Conservation (phyloP, 1,139 yeast species). For the Pichia sp. region DNA sequence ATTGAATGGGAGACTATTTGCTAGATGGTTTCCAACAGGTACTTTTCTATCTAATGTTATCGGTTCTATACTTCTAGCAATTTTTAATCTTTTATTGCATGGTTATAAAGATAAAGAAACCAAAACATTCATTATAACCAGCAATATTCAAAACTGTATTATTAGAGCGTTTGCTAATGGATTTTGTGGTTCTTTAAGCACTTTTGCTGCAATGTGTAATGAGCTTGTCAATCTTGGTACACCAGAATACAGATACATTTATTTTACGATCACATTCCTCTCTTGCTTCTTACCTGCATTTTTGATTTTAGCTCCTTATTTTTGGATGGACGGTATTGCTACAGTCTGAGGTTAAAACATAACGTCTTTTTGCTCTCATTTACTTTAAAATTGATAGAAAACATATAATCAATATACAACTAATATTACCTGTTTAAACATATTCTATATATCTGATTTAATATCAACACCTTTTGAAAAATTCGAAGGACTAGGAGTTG, state of each 20-base stretch:
- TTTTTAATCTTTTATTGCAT: conserved; percentile 46
- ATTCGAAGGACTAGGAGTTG: background rate
- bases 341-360: no score
- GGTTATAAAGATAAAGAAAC: conserved; percentile 28
- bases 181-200: conserved; percentile 68
- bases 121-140: conserved; percentile 28
- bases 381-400: no score
- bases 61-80: conserved; percentile 51
- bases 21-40: conserved; percentile 53
- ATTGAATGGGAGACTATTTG: conserved; percentile 21
- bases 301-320: no score
- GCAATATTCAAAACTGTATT: conserved; percentile 40
- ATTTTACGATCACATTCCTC: background rate
- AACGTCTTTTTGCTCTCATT: no score
- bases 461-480: background rate
- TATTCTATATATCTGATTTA: background rate
- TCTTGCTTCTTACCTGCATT: no score
- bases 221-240: conserved; percentile 44
- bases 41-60: conserved; percentile 61
- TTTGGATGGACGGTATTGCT: no score
- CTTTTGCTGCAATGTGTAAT: conserved; percentile 67
- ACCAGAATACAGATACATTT: conserved; percentile 3
- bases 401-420: no score
- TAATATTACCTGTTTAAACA: no score
- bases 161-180: conserved; percentile 58